Percentiles rank a stretch among this genome's conserved stretches.
Conservation (phyloP, 2,329 filamentous ascomycete species). For the Metarhizium anisopliae region DNA sequence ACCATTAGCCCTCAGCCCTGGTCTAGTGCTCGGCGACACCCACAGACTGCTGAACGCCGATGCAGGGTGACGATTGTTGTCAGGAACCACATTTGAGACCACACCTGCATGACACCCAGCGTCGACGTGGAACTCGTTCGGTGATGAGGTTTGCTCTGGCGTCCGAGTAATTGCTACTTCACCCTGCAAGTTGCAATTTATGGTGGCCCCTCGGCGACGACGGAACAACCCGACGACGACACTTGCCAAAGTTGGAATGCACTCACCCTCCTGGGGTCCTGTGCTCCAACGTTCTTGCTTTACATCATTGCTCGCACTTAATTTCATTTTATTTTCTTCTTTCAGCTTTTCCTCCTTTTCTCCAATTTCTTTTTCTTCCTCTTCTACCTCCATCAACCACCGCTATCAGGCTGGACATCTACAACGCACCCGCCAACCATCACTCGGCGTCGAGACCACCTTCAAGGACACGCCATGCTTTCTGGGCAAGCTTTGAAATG, state of each 20-base stretch:
- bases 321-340: too few relatives aligned
- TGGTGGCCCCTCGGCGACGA: background rate
- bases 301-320: background rate
- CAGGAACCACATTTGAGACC: too few relatives aligned
- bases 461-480: conserved; percentile 4
- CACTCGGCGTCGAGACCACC: background rate
- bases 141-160: background rate
- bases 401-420: background rate
- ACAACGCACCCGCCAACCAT: background rate
- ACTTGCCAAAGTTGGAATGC: background rate
- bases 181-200: too few relatives aligned
- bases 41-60: too few relatives aligned
- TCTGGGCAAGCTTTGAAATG: conserved; percentile 14
- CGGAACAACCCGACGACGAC: background rate
- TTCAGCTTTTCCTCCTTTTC: background rate
- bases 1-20: too few relatives aligned
- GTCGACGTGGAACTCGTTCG: background rate
- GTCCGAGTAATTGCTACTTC: too few relatives aligned
- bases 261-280: background rate
- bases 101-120: background rate
- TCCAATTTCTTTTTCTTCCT: background rate
- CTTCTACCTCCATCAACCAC: background rate
- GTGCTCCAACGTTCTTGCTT: background rate
- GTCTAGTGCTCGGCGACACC: too few relatives aligned
- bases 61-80: too few relatives aligned